Base-by-base conservation (phyloP, 805 yeast genomes). In the Candida xyloterini region DNA sequence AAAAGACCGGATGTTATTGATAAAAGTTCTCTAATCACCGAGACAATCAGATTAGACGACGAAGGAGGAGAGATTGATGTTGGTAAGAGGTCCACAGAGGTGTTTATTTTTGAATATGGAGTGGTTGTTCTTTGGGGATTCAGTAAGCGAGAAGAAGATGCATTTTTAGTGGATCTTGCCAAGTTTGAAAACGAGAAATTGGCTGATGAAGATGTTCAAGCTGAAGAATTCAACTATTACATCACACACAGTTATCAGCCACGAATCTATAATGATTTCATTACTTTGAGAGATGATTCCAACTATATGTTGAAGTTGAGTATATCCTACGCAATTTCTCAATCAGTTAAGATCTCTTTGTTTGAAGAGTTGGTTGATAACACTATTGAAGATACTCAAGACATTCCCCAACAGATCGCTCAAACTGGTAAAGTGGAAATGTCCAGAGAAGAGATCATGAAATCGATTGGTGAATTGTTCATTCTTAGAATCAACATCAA, bases 121-220 rank as follows among this genome's bases (percentile, higher is more conserved):
- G 99, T 93, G n/a, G 80, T 88, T 23, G 95, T 93, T 1, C 66
- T 93, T 68, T 93, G 99, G 99, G 99, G 99, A 0, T 93, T 87
- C 56, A 78, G 88, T 2, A 73, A 79, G 38, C 74, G 79, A 38
- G 98, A 93, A 62, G 99, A 93, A 58, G 69, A 71, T 38, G 79
- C 88, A 35, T 86, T 93, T 51, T 65, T 93, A 40, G 74, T 74
- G 35, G 97, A 91, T 56, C 66, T 93, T 50, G 95, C 91, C n/a
- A 79, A 78, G 45, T 93, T 90, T 62, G 99, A 85, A 56, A 83
- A 78, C 56, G 99, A 93, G 58, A 93, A 93, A 60, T 71, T 93
- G 25, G 85, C 96, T 0, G 79, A 78, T 33, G 96, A 87, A 57
- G 98, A 93, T 62, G 83, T 91, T 29, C 98, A 93, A 63, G 71